Evolutionary conservation across 2,329 filamentous ascomycete species (phyloP).

Genomic region (Colletotrichum godetiae): DNA sequence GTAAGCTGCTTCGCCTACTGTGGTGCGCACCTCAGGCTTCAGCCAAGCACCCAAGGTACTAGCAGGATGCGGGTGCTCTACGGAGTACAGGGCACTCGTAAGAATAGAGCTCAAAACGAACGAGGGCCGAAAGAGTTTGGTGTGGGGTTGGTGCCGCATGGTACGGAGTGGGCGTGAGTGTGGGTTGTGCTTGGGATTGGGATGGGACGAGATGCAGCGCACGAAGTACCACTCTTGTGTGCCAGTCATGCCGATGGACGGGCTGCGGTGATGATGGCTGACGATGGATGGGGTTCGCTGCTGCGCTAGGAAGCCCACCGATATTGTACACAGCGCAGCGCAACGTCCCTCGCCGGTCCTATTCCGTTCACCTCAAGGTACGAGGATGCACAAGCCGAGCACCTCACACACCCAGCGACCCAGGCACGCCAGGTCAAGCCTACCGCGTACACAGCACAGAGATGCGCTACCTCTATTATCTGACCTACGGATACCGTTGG

Average conservation of each 20-base stretch:
- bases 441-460: not conserved
- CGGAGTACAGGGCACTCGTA: not conserved
- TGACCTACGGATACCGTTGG: not conserved
- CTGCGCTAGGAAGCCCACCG: not conserved
- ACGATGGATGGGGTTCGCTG: not conserved
- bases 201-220: conserved; percentile 2
- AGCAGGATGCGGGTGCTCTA: not conserved
- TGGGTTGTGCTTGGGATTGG: not conserved
- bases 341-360: not conserved
- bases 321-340: not conserved
- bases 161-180: not conserved
- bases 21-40: not conserved
- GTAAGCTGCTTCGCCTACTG: conserved; percentile 3
- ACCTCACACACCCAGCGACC: not conserved
- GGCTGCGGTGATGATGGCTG: not conserved
- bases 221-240: not conserved
- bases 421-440: too few relatives aligned
- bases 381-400: not conserved
- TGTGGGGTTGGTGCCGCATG: conserved; percentile 14
- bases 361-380: not conserved
- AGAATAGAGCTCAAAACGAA: not conserved
- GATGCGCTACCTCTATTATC: not conserved
- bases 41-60: not conserved
- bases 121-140: conserved; percentile 23
- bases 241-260: not conserved